Evolutionary conservation across 805 yeast species (phyloP), one percentile per base, ranked within the genome.

Genomic region (Ogataea pini): DNA sequence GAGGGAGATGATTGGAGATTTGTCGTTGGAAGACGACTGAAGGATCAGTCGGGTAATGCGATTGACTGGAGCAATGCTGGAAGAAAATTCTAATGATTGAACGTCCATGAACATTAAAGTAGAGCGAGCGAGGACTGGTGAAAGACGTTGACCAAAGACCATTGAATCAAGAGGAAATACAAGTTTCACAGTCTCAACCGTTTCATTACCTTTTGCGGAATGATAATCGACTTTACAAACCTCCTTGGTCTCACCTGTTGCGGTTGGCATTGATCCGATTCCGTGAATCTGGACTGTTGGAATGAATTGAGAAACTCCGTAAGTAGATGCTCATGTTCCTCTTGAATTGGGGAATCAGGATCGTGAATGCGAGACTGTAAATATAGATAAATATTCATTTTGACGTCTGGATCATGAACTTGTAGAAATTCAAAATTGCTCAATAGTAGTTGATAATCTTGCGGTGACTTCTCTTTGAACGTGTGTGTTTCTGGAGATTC

Each of bases 1-100:
- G 12, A 47, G 60, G 10, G 49, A 52, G 19, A 56, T 59, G 40
- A 37, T 63, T 27, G 61, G 59, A 18, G 63, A 55, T 43, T 36
- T 55, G 2, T 49, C 58, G 6, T n/a, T 52, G 39, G n/a, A n/a
- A n/a, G 52, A 49, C 16, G 34, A 14, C 17, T 14, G 34, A 31
- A n/a, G 34, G 13, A 10, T 42, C 52, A 8, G 5, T 5, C 25
- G 7, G 25, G 25, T 22, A 22, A 22, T 6, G 25, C 25, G n/a
- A n/a, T n/a, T n/a, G n/a, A n/a, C n/a, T n/a, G n/a, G n/a, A n/a
- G n/a, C n/a, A n/a, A n/a, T n/a, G n/a, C n/a, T n/a, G n/a, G n/a
- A n/a, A n/a, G n/a, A n/a, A n/a, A n/a, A n/a, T n/a, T n/a, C n/a
- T n/a, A n/a, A n/a, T n/a, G n/a, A n/a, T n/a, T n/a, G n/a, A n/a